Evolutionary conservation across 2,329 filamentous ascomycete genomes (phyloP), one percentile per base, ranked within the genome.

Genomic region (Trichoderma aggressivum): DNA sequence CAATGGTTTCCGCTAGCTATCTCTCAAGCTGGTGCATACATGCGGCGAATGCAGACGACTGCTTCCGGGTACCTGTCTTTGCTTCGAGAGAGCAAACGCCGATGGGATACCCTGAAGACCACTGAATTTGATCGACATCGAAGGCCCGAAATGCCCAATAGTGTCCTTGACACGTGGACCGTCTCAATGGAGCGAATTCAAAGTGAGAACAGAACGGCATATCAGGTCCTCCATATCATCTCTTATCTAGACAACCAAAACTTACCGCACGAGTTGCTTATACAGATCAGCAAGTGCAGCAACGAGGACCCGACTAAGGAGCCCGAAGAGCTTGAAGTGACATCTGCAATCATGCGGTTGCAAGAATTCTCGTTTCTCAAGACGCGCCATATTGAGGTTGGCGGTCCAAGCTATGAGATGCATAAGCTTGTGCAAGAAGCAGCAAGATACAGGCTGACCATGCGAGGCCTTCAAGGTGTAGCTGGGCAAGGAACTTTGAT

Each of bases 301-400:
- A 43, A 10, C 16, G 16, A 10, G 16, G 36, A 43, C 3, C 0
- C 36, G 0, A 1, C 16, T 0, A 18, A 18, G 16, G 36, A 18
- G 1, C 36, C 3, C 8, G 36, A 39, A 39, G 36, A 43, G 16
- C 3, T 43, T 0, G 36, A 43, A 16, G 36, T 43, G 36, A 10
- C 36, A 16, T 18, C 36, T 43, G 36, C 16, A 43, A 43, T 43
- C 36, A 43, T 43, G 0, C 36, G 36, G 3, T 5, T 43, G 36
- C 36, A 43, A 18, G 36, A 43, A 43, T 43, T 43, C 7, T 43
- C 36, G 16, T 43, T 43, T 3, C 36, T 43, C 36, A 43, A 5
- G 36, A 43, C 36, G 36, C 36, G 36, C 36, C 36, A 43, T 18
- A 18, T 4, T 43, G 36, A 43, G 16, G 36, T 18, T 18, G 36